These are phyloP conservation scores for Fusarium foetens DNA, from an alignment of 2,329 filamentous ascomycete species.

Conservation along the genomic window DNA sequence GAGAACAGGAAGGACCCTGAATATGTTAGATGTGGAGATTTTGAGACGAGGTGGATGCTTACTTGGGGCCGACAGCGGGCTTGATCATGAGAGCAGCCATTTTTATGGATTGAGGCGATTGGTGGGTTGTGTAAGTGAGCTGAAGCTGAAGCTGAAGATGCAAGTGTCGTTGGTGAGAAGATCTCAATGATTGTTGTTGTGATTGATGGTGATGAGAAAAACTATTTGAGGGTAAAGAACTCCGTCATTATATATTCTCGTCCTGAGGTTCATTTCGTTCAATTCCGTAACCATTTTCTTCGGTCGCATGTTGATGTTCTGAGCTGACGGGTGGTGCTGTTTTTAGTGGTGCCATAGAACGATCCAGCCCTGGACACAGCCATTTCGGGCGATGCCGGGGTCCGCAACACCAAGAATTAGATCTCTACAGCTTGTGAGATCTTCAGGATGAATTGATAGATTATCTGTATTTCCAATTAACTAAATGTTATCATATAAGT, in stretches of 20 bases:
- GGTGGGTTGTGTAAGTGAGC: constrained; percentile 26
- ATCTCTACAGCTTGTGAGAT: neutral
- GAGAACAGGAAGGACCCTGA: constrained; percentile 37
- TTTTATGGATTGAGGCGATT: constrained; percentile 22
- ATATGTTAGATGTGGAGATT: constrained; percentile 6
- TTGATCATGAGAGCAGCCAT: constrained; percentile 41
- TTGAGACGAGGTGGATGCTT: neutral
- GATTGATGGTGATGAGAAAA: constrained; percentile 20
- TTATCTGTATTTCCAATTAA: accelerated
- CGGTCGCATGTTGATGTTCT: constrained; percentile 38
- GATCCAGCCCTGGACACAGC: constrained; percentile 24
- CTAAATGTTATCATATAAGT: too few relatives aligned
- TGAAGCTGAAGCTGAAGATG: neutral
- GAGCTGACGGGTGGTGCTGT: constrained; percentile 28
- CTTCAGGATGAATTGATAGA: neutral
- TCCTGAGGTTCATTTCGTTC: neutral
- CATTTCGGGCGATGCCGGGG: constrained; percentile 35
- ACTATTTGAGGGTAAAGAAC: neutral
- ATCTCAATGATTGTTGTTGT: constrained; percentile 18
- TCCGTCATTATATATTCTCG: constrained; percentile 30
- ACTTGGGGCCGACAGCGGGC: constrained; percentile 33
- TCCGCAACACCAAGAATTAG: neutral
- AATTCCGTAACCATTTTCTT: constrained; percentile 10
- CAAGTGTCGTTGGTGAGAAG: constrained; percentile 19
- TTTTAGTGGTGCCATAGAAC: constrained; percentile 39